Evolutionary conservation across 2,329 filamentous ascomycete genomes (phyloP), one percentile per base, ranked within the genome.

Genomic region (Curvularia hawaiiensis): DNA sequence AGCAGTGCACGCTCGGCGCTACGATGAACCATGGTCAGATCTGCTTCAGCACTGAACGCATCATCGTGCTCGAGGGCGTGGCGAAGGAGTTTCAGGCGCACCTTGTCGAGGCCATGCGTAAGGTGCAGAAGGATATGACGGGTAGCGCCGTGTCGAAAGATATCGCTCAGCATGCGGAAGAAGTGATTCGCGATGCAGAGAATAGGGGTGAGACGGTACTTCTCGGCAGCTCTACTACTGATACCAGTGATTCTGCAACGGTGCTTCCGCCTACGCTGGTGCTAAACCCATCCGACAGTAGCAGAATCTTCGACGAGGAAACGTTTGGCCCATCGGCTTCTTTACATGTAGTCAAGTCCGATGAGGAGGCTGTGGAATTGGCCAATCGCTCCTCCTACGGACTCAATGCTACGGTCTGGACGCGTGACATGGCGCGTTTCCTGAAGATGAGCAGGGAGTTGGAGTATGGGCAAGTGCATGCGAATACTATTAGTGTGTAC

Each of bases 381-480:
- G 90, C 90, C n/a, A 95, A 95, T 70, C 88, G 92, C 67, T 91
- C 88, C 1, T 88, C 90, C 50, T 94, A 92, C 69, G 90, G 90
- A 3, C 80, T 95, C 20, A 81, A 81, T n/a, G 83, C 86, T 4
- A 83, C 89, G 0, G 84, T 95, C 1, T 94, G 58, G 58, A 54
- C 54, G 4, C 91, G 73, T 91, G 90, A 0, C 78, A 82, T 61
- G 86, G 90, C 69, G 75, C 92, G 59, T 66, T 69, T 10, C 59
- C 76, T 53, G 77, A 72, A 70, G 48, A 72, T 80, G 35, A 77
- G 77, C 3, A 73, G 65, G 54, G 68, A 73, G 50, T 66, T 80
- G 12, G 78, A 92, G 70, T 82, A 66, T 26, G 69, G 68, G 0
- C 68, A 70, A 3, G 73, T 82, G 1, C 79, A 82, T 60, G 78